Percentiles rank a stretch among this genome's conserved stretches.
Conservation (phyloP, 345 rosid genomes). For the Nasturtium officinale region DNA sequence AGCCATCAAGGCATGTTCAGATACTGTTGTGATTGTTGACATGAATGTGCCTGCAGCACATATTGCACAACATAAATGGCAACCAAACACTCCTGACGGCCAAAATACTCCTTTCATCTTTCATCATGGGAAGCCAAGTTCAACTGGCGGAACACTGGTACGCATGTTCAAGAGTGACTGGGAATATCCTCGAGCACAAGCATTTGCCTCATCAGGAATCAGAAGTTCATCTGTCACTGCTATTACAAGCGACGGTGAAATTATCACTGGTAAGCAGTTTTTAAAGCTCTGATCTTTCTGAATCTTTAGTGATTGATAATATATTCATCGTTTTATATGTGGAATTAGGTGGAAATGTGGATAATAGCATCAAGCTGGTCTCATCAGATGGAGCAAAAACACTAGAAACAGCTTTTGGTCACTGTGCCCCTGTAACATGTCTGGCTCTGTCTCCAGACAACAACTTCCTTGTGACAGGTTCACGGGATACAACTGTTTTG, state of each 20-base stretch:
- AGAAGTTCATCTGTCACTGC: constrained; percentile 72
- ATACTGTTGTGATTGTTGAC: constrained; percentile 71
- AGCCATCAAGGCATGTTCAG: constrained; percentile 82
- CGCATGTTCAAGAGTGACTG: constrained; percentile 90
- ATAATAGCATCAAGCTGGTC: constrained; percentile 81
- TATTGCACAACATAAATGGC: constrained; percentile 87
- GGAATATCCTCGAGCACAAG: constrained; percentile 85
- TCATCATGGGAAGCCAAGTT: constrained; percentile 75
- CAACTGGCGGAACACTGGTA: constrained; percentile 69
- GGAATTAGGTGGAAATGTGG: constrained; percentile 78
- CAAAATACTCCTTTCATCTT: constrained; percentile 84
- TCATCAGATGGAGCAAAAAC: constrained; percentile 89
- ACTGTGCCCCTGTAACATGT: constrained; percentile 97
- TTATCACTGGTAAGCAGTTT: constrained; percentile 67
- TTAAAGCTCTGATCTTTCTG: constrained; percentile 22
- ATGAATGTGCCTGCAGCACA: constrained; percentile 84
- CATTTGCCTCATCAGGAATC: constrained; percentile 80
- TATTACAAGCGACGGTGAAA: constrained; percentile 72
- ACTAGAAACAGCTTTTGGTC: constrained; percentile 79
- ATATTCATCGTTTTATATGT: neutral
- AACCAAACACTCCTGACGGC: constrained; percentile 91
- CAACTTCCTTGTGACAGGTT: constrained; percentile 90
- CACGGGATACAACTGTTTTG: constrained; percentile 80
- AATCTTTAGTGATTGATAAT: constrained; percentile 22
- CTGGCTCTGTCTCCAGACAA: constrained; percentile 81